Base-by-base conservation (phyloP, 176 grass and related monocot species). In the Pontederia paniculata region DNA sequence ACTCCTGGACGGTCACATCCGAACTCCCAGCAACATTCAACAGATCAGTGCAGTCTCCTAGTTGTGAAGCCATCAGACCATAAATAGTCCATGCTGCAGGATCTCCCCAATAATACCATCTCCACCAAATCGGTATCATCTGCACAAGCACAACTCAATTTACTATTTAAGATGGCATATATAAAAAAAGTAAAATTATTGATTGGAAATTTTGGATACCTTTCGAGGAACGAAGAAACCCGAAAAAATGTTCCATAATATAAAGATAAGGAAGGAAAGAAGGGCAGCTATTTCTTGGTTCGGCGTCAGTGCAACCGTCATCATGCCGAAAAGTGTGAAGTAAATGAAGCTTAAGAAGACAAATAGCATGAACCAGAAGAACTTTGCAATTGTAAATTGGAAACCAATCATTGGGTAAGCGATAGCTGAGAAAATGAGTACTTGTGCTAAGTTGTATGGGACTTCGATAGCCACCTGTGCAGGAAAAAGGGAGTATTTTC, bases 211-310 rank as follows among this genome's bases (percentile, higher is more conserved):
- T 12, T 41, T 41, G n/a, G 23, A 58, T 82, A 88, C 85, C 80
- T 80, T 70, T 83, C 85, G 76, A 47, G 69, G 45, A 17, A 88
- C 21, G 76, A 83, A 62, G 80, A 88, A 80, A 54, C 85, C 80
- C 1, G 85, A 88, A 61, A 88, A 88, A 69, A 80, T 23, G 37
- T 88, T 83, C 85, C 85, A 88, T 54, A 88, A 71, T 25, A 88
- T 70, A 74, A 83, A 88, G 25, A 88, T 76, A 57, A 80, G 69
- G 60, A 88, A 88, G 16, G 85, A 76, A 45, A 88, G 43, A 17
- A 73, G 71, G 12, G 81, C 74, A 17, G 85, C 85, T 76, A 88
- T 88, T 70, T 88, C 85, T 62, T 58, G 42, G 73, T 80, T 88
- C 6, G 85, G 84, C 60, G 80, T 88, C 47, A 88, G 50, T 47